A percentile compares a stretch with the other conserved stretches of the same genome.
Evolutionary conservation across 1,284 basidiomycete species (phyloP).

Genomic region (Fistulinella cinereoalba): DNA sequence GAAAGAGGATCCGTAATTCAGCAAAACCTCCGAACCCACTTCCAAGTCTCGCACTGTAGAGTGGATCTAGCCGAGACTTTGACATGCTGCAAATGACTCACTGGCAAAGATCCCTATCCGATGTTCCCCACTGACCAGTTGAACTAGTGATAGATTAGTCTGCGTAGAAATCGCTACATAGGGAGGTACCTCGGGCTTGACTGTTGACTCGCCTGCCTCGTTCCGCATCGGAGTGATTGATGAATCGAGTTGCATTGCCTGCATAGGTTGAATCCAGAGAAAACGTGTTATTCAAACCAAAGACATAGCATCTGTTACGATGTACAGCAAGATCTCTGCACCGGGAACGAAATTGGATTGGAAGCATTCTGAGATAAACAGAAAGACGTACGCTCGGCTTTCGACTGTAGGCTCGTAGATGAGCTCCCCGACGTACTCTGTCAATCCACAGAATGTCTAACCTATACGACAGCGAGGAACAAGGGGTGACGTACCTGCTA

Average conservation of each 20-base stretch:
- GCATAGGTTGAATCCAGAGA: slow-evolving; percentile 49
- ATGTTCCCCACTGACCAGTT: slow-evolving; percentile 55
- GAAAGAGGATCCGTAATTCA: slow-evolving; percentile 52
- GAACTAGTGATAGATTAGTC: slow-evolving; percentile 37
- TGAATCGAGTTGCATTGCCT: slow-evolving; percentile 58
- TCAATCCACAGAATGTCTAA: slow-evolving; percentile 4
- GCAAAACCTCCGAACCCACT: slow-evolving; percentile 45
- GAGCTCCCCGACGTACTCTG: slow-evolving; percentile 48
- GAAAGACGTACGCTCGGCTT: slow-evolving; percentile 42
- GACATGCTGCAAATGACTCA: slow-evolving; percentile 27
- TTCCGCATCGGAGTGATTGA: slow-evolving; percentile 47
- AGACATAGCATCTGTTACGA: slow-evolving; percentile 54
- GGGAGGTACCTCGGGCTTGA: slow-evolving; percentile 40
- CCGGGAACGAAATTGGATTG: not conserved
- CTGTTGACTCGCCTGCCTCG: slow-evolving; percentile 38
- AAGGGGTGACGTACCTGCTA: slow-evolving; percentile 37
- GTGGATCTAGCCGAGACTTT: not conserved
- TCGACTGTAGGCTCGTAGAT: slow-evolving; percentile 31
- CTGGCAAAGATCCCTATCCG: slow-evolving; percentile 57
- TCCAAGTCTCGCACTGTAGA: slow-evolving; percentile 35
- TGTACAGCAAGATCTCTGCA: slow-evolving; percentile 24
- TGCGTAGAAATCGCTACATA: not conserved
- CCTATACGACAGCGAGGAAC: not conserved
- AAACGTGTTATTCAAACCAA: slow-evolving; percentile 42
- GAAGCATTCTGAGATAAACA: not conserved